phyloP scores from a whole-genome alignment of 345 rosid genomes.

The Theobroma cacao region DNA sequence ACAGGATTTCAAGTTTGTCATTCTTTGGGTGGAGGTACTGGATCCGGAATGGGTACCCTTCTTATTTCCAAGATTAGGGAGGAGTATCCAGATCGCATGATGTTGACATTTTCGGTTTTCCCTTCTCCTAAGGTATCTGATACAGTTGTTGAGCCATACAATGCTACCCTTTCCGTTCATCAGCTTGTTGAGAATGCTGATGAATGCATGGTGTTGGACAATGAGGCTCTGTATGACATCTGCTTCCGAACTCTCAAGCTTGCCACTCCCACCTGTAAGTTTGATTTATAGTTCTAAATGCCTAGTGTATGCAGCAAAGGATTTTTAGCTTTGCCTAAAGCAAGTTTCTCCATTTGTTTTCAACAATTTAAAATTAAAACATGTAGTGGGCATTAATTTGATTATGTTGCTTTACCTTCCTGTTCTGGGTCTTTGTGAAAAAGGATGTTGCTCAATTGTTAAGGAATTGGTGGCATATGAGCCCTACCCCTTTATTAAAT shows the following conservation, averaged over 20 bases:
- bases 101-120: conserved; percentile 18
- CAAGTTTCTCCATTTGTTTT: not conserved
- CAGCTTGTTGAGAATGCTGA: conserved; percentile 21
- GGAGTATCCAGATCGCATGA: conserved; percentile 20
- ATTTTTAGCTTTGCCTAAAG: not conserved
- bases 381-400: not conserved
- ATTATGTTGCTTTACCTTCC: not conserved
- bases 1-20: conserved; percentile 21
- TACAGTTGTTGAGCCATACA: conserved; percentile 20
- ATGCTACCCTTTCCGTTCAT: conserved; percentile 20
- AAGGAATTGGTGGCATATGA: not conserved
- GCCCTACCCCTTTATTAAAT: not conserved
- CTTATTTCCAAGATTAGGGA: conserved; percentile 17
- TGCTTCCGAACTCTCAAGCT: conserved; percentile 20
- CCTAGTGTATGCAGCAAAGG: not conserved
- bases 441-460: not conserved
- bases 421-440: not conserved
- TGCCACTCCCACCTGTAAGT: conserved; percentile 15
- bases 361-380: not conserved
- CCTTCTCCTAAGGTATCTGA: conserved; percentile 19
- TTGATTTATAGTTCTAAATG: not conserved
- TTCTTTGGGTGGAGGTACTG: conserved; percentile 23
- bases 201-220: conserved; percentile 25
- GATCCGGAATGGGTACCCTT: conserved; percentile 22
- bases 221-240: conserved; percentile 18